Percentiles rank a stretch among this genome's conserved stretches.
phyloP scores from a whole-genome alignment of 2,329 filamentous ascomycete genomes.

The Blastomyces silverae region DNA sequence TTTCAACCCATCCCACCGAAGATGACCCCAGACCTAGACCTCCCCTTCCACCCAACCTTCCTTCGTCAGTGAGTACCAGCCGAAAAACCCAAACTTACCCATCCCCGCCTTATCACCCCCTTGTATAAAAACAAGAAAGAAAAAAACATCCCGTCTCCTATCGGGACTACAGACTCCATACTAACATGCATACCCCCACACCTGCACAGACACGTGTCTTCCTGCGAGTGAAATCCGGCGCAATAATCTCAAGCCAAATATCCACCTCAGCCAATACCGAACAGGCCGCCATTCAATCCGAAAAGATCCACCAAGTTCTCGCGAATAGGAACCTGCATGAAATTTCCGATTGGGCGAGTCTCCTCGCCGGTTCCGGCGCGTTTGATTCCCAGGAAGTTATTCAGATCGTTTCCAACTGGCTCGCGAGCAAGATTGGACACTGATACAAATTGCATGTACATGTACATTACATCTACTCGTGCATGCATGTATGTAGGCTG shows the following conservation, averaged over 20 bases:
- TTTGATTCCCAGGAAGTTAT: constrained; percentile 15
- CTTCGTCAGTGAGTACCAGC: constrained; percentile 38
- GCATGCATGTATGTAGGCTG: background rate
- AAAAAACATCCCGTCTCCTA: background rate
- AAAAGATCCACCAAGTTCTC: constrained; percentile 28
- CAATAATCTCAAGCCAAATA: constrained; percentile 37
- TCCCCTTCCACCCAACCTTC: constrained; percentile 44
- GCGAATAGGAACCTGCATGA: constrained; percentile 46
- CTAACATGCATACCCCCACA: background rate
- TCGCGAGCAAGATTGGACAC: constrained; percentile 24
- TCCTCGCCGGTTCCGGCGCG: constrained; percentile 18
- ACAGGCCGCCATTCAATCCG: constrained; percentile 32
- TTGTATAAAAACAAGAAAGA: background rate
- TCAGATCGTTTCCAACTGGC: constrained; percentile 22
- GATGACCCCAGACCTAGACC: constrained; percentile 54
- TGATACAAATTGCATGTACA: constrained; percentile 10
- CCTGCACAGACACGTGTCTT: constrained; percentile 36
- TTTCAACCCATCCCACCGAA: constrained; percentile 56
- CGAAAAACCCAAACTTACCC: constrained; percentile 12
- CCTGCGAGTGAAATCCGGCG: constrained; percentile 37
- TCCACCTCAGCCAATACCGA: constrained; percentile 33
- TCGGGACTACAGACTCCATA: background rate
- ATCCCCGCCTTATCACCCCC: too few relatives aligned
- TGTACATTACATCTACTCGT: background rate
- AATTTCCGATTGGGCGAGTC: constrained; percentile 37